phyloP scores from a whole-genome alignment of 139 green algal species.

The Desmodesmus armatus region DNA sequence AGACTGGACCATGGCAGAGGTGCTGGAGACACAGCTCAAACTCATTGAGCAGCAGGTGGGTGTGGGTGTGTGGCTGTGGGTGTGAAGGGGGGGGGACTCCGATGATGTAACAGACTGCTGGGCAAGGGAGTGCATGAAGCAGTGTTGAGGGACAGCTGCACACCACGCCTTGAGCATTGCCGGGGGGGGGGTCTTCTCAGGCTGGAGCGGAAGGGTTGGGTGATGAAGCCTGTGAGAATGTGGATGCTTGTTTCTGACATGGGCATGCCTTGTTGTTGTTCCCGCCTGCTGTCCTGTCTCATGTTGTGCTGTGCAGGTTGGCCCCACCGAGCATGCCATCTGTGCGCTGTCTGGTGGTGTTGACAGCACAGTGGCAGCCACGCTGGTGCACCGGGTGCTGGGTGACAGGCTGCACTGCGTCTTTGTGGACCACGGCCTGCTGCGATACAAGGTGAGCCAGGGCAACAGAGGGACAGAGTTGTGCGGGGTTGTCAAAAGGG shows the following conservation, averaged over 20 bases:
- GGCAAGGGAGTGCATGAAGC: background rate
- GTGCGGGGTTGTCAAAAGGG: too few species aligned
- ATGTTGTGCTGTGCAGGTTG: constrained; percentile 69
- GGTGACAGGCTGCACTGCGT: constrained; percentile 98
- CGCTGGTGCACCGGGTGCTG: constrained; percentile 95
- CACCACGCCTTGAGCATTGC: background rate
- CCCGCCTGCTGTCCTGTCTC: background rate
- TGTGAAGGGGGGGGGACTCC: too few species aligned
- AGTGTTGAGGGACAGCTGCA: background rate
- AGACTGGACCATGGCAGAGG: constrained; percentile 97
- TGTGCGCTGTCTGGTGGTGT: constrained; percentile 98
- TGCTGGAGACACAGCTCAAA: constrained; percentile 94
- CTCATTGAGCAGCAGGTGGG: constrained; percentile 70
- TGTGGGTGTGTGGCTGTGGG: too few species aligned
- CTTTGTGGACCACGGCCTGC: constrained; percentile 99
- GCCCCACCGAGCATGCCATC: constrained; percentile 93
- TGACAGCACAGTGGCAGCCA: constrained; percentile 96
- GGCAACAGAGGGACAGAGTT: too few species aligned
- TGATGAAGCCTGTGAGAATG: too few species aligned
- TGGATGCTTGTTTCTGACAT: background rate
- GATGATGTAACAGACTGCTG: too few species aligned
- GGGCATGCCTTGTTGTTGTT: background rate
- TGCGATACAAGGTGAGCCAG: constrained; percentile 80
- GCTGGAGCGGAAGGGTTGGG: too few species aligned
- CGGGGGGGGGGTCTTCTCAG: too few species aligned